Percentiles rank a stretch among this genome's conserved stretches.
phyloP scores from a whole-genome alignment of 2,329 filamentous ascomycete species.

The Dactylellina parvicollis region DNA sequence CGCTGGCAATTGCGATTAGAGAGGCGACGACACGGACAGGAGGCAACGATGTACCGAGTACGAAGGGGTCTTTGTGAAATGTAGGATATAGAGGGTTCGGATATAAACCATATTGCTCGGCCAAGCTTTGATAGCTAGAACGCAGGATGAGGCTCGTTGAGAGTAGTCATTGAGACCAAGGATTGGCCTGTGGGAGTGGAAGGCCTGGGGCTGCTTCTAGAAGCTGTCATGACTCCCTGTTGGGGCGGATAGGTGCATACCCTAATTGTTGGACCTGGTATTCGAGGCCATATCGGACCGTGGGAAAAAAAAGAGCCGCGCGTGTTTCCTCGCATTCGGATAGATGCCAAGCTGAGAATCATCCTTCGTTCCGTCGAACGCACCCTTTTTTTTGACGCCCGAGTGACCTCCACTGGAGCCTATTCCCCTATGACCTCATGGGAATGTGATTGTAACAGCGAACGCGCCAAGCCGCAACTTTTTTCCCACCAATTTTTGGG shows the following conservation, averaged over 20 bases:
- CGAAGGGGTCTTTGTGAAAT: slow-evolving; percentile 38
- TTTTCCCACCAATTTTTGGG: neutral
- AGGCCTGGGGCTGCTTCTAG: slow-evolving; percentile 27
- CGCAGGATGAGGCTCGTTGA: slow-evolving; percentile 8
- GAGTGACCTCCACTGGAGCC: slow-evolving; percentile 37
- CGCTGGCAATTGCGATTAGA: slow-evolving; percentile 84
- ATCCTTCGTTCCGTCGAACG: neutral
- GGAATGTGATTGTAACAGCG: neutral
- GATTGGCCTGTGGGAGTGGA: neutral
- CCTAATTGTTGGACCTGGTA: neutral
- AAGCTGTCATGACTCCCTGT: slow-evolving; percentile 12
- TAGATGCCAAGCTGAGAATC: neutral
- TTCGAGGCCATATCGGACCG: neutral
- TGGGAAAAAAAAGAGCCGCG: neutral
- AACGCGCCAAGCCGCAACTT: neutral
- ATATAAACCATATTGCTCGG: no score
- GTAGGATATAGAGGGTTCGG: neutral
- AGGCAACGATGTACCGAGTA: slow-evolving; percentile 86
- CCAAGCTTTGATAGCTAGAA: no score
- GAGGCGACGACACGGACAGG: slow-evolving; percentile 78
- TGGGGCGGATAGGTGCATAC: slow-evolving; percentile 37
- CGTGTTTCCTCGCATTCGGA: neutral
- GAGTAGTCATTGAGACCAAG: neutral
- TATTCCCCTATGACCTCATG: neutral
- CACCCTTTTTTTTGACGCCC: neutral